A percentile compares a stretch with the other conserved stretches of the same genome.
Conservation (phyloP, 1,284 basidiomycete species). For the Xerocomus minutiporus region DNA sequence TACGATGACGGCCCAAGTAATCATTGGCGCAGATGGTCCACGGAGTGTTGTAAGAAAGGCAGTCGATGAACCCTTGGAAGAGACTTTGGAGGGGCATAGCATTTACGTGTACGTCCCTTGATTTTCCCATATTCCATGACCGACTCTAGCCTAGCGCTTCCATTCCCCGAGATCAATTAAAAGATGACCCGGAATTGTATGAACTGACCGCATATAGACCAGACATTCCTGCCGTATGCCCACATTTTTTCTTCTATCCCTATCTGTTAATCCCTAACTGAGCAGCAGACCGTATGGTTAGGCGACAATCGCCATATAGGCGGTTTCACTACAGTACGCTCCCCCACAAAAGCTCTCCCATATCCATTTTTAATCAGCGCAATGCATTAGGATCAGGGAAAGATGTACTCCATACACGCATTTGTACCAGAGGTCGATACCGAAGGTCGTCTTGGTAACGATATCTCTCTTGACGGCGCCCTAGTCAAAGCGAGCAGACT, state of each 20-base stretch:
- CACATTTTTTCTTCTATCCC: background rate
- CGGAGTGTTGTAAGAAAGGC: constrained; percentile 28
- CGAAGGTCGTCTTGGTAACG: constrained; percentile 17
- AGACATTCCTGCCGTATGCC: constrained; percentile 23
- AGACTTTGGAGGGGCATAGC: constrained; percentile 27
- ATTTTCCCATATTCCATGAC: constrained; percentile 6
- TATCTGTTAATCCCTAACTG: background rate
- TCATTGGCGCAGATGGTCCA: constrained; percentile 42
- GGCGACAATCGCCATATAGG: constrained; percentile 26
- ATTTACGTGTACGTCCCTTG: constrained; percentile 25
- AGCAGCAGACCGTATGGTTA: constrained; percentile 24
- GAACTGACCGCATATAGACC: constrained; percentile 26
- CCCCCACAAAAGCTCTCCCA: background rate
- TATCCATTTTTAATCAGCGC: constrained; percentile 5
- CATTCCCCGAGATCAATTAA: constrained; percentile 37
- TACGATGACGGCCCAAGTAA: constrained; percentile 35
- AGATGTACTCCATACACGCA: constrained; percentile 22
- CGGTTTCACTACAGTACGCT: constrained; percentile 25
- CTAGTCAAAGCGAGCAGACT: constrained; percentile 16
- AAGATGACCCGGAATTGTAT: constrained; percentile 36
- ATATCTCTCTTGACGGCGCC: constrained; percentile 15
- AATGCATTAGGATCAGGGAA: constrained; percentile 25
- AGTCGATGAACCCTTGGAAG: constrained; percentile 19
- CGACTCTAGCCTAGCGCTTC: constrained; percentile 30
- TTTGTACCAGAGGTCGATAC: constrained; percentile 26